Evolutionary conservation across 1,284 basidiomycete species (phyloP), one percentile per base, ranked within the genome.

Genomic region (Retiboletus fuscus): DNA sequence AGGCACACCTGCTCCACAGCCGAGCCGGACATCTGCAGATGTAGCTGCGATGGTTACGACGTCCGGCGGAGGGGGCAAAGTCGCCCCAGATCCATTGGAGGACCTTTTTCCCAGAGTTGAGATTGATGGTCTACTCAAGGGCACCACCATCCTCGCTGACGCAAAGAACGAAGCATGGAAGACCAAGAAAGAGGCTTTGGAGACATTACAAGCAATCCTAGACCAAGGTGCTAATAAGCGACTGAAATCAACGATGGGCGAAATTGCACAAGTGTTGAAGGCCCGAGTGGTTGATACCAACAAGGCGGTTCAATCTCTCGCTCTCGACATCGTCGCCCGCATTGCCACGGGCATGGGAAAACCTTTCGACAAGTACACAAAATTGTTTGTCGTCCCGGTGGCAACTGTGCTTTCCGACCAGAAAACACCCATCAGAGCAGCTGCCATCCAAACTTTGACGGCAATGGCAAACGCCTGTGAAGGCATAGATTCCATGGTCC

Each of bases 131-230:
- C 84, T 99, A 34, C 85, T 99, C 51, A 93, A 94, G 72, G 91
- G 93, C n/a, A 95, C 95, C 0, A 91, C 91, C 3, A 93, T 99
- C 62, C 84, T 97, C 41, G 86, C 91, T 2, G 95, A 96, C 77
- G 88, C 92, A 16, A 95, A 95, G 84, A 96, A 91, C 75, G 98
- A 99, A 76, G 92, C 95, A 0, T 99, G 98, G 98, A 99, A 99
- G 85, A 92, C 91, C 11, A 94, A 97, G 84, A 99, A 99, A 83
- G 98, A 98, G 79, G 96, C 95, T 2, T 87, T 99, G 68, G 98
- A 99, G 80, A 87, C 88, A 2, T 84, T 99, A 22, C 94, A 95
- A 76, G 91, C 89, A 0, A 90, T 96, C 67, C 84, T 99, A 55
- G 96, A 98, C 77, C 92, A 96, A 83, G 95, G 95, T 67, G 88